A percentile compares a stretch with the other conserved stretches of the same genome.
phyloP scores from a whole-genome alignment of 495 filamentous ascomycete species.

The Penicillium dipodomyicola region DNA sequence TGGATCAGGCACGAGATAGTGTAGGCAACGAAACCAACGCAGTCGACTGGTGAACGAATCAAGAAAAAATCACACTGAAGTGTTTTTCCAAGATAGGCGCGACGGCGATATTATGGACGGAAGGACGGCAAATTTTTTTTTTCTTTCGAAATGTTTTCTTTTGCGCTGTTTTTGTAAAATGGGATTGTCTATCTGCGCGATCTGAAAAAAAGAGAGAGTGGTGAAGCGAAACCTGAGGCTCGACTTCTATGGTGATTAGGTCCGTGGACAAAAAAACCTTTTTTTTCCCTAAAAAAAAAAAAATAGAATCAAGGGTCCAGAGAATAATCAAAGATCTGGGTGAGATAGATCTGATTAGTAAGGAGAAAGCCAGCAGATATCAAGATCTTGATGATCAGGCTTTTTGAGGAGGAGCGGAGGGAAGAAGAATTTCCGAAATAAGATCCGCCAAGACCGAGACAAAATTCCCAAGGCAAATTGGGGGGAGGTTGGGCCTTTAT shows the following conservation, averaged over 20 bases:
- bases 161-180: slow-evolving; percentile 25
- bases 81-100: slow-evolving; percentile 38
- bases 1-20: slow-evolving; percentile 1
- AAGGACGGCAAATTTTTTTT: slow-evolving; percentile 24
- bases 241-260: slow-evolving; percentile 8
- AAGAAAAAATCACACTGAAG: slow-evolving; percentile 45
- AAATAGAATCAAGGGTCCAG: slow-evolving; percentile 14
- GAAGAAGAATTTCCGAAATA: slow-evolving; percentile 35
- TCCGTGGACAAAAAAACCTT: slow-evolving; percentile 8
- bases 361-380: slow-evolving; percentile 21
- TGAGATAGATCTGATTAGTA: slow-evolving; percentile 22
- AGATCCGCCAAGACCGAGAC: slow-evolving; percentile 47
- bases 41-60: slow-evolving; percentile 7
- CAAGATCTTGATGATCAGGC: slow-evolving; percentile 15
- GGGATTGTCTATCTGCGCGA: slow-evolving; percentile 38
- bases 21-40: slow-evolving; percentile 15
- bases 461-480: slow-evolving; percentile 31
- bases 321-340: slow-evolving; percentile 17
- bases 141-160: slow-evolving; percentile 27
- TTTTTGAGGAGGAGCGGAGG: slow-evolving; percentile 23
- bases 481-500: slow-evolving; percentile 49
- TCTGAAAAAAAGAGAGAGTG: slow-evolving; percentile 37
- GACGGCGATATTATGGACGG: slow-evolving; percentile 24
- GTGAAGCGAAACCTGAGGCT: slow-evolving; percentile 19
- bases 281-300: slow-evolving; percentile 11